A percentile compares a stretch with the other conserved stretches of the same genome.
These are phyloP conservation scores for Speleostelium caveatum DNA, from an alignment of 78 protist genomes.

Conservation along the genomic window DNA sequence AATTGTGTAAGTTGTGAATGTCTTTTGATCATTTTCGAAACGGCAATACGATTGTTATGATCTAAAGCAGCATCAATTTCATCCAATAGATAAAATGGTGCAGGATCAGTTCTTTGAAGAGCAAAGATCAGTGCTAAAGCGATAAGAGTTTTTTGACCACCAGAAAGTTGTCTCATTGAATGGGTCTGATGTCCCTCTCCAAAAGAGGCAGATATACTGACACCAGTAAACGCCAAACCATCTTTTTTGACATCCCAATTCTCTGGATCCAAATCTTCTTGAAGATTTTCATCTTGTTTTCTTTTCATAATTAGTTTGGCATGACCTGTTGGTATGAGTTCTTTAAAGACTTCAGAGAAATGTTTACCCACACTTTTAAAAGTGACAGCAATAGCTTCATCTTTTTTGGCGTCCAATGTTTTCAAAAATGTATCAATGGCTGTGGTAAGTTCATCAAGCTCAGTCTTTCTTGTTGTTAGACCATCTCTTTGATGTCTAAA, in stretches of 20 bases:
- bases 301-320: conserved; percentile 88
- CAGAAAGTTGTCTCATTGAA: conserved; percentile 57
- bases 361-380: conserved; percentile 88
- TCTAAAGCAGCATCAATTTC: conserved; percentile 99
- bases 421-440: conserved; percentile 88
- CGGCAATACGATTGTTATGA: conserved; percentile 89
- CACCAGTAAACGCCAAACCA: conserved; percentile 74
- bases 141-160: conserved; percentile 97
- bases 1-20: conserved; percentile 67
- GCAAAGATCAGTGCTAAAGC: conserved; percentile 99
- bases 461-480: conserved; percentile 73
- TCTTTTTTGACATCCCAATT: background rate
- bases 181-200: conserved; percentile 54
- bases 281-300: conserved; percentile 22
- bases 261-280: conserved; percentile 12
- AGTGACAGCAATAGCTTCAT: conserved; percentile 95
- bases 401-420: conserved; percentile 93
- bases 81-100: conserved; percentile 99
- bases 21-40: conserved; percentile 87
- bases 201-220: conserved; percentile 81
- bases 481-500: conserved; percentile 79
- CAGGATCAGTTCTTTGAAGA: conserved; percentile 98
- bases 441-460: conserved; percentile 55
- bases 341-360: conserved; percentile 90
- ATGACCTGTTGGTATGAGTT: conserved; percentile 93